Conservation (phyloP, 768 basidiomycete genomes). For the Serendipita sp. region DNA sequence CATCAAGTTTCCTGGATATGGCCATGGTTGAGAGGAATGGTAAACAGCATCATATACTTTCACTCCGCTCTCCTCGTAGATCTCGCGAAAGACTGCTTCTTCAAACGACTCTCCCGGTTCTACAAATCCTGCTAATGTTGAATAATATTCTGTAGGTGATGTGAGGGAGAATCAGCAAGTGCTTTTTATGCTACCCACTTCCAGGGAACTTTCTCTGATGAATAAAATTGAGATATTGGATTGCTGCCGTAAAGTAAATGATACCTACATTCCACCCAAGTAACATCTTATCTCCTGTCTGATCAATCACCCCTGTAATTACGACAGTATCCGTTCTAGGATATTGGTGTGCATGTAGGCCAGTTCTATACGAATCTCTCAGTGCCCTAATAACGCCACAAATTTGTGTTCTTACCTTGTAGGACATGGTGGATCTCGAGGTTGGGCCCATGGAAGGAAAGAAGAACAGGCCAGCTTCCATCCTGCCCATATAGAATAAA, state of each 20-base stretch:
- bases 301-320: slow-evolving; percentile 76
- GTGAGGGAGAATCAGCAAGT: neutral
- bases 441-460: slow-evolving; percentile 58
- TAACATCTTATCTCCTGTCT: slow-evolving; percentile 65
- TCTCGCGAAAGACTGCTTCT: slow-evolving; percentile 80
- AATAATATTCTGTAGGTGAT: slow-evolving; percentile 42
- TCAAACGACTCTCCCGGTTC: slow-evolving; percentile 93
- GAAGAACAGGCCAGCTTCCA: slow-evolving; percentile 83
- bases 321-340: slow-evolving; percentile 79
- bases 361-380: slow-evolving; percentile 33
- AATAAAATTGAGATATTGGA: slow-evolving; percentile 4
- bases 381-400: neutral
- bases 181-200: slow-evolving; percentile 16
- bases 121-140: slow-evolving; percentile 83
- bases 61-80: slow-evolving; percentile 95
- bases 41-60: slow-evolving; percentile 68
- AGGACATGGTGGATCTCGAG: slow-evolving; percentile 47
- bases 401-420: slow-evolving; percentile 5
- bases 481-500: slow-evolving; percentile 83
- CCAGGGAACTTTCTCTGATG: slow-evolving; percentile 45
- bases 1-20: slow-evolving; percentile 8
- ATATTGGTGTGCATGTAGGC: slow-evolving; percentile 74
- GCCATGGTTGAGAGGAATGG: slow-evolving; percentile 81
- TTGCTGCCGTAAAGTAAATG: neutral
- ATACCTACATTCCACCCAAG: slow-evolving; percentile 66